Conservation (phyloP, 2,329 filamentous ascomycete species). For the Fusarium coicis region DNA sequence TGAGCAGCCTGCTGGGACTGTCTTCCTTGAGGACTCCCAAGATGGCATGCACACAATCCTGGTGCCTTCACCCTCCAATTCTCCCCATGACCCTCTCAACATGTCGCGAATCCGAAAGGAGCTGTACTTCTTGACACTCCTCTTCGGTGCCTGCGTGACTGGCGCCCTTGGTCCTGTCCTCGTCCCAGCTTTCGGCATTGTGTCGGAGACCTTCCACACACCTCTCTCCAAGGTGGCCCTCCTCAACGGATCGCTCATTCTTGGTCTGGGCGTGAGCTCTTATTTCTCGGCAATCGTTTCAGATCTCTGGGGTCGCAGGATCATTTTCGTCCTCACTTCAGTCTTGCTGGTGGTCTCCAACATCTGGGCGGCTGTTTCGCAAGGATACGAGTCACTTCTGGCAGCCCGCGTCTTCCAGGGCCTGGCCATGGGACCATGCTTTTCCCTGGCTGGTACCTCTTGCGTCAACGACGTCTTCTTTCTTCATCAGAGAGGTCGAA, state of each 20-base stretch:
- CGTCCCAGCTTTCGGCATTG: conserved; percentile 1
- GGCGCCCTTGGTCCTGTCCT: not conserved
- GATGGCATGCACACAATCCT: not conserved
- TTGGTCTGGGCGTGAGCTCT: not conserved
- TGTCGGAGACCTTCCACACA: not conserved
- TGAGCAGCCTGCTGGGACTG: not conserved
- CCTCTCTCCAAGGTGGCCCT: not conserved
- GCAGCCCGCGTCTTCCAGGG: not conserved
- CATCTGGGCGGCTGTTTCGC: not conserved
- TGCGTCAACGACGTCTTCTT: conserved; percentile 4
- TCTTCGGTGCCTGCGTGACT: conserved; percentile 3
- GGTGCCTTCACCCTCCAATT: not conserved
- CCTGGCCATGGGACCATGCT: not conserved
- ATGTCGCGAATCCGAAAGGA: not conserved
- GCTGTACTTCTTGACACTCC: not conserved
- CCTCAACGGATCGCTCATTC: not conserved
- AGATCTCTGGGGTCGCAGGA: not conserved
- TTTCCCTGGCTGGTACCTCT: not conserved
- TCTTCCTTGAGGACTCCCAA: not conserved
- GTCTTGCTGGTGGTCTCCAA: not conserved
- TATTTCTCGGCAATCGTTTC: not conserved
- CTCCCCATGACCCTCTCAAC: not conserved
- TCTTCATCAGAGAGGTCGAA: not conserved
- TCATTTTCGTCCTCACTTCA: not conserved
- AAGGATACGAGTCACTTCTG: not conserved